phyloP scores from a whole-genome alignment of 441 rosid genomes.

The Cnidoscolus chayamansa region DNA sequence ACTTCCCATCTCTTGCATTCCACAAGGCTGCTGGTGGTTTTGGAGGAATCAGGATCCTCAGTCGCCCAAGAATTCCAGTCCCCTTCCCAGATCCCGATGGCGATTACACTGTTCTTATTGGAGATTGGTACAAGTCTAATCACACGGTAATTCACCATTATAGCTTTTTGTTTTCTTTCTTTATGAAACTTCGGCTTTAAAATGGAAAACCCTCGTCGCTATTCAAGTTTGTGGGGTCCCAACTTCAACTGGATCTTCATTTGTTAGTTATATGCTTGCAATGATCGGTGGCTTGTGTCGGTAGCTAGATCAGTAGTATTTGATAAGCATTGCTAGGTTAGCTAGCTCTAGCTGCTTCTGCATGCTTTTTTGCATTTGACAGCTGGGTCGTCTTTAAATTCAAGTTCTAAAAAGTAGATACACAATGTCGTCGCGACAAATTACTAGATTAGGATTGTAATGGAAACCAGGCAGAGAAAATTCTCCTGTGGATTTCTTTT shows the following conservation, averaged over 20 bases:
- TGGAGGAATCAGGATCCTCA: conserved; percentile 80
- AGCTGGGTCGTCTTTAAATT: neutral
- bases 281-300: neutral
- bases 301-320: conserved; percentile 5
- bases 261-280: too few relatives aligned
- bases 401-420: too few relatives aligned
- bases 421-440: neutral
- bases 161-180: too few relatives aligned
- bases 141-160: conserved; percentile 54
- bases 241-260: too few relatives aligned
- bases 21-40: conserved; percentile 96
- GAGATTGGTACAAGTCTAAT: conserved; percentile 81
- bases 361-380: neutral
- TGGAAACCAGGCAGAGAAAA: neutral
- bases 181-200: neutral
- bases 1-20: conserved; percentile 84
- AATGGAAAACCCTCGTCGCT: neutral
- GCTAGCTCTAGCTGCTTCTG: too few relatives aligned
- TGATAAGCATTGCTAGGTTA: neutral
- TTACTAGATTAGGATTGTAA: neutral
- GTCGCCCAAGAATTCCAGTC: conserved; percentile 81
- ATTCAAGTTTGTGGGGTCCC: too few relatives aligned
- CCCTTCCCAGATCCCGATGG: conserved; percentile 77
- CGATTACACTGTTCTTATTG: conserved; percentile 79
- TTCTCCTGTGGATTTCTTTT: too few relatives aligned